Base-by-base conservation (phyloP, 2,329 filamentous ascomycete species). In the Colletotrichum karsti region DNA sequence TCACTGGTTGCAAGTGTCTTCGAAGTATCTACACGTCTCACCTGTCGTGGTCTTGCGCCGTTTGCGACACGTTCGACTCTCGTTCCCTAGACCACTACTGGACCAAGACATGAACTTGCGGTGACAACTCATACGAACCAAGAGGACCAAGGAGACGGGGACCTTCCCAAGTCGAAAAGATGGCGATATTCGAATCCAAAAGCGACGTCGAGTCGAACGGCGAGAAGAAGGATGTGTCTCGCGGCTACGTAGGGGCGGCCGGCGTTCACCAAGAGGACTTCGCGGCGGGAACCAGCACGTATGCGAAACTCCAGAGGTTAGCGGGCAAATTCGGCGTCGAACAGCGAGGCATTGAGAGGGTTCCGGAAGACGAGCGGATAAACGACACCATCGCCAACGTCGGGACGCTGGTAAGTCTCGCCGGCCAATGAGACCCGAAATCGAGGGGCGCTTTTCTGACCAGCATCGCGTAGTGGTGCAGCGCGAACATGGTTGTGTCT, bases 401-500 rank as follows among this genome's bases (percentile, higher is more conserved):
- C 69, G 88, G 89, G 56, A 93, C 91, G 26, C 88, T 94, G 88
- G 91, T 93, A 84, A 76, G 85, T 78, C 70, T 37, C n/a, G 54
- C 37, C 13, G n/a, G n/a, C 30, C 10, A 26, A 22, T 15, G 15
- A 57, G n/a, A 33, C 3, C 15, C n/a, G 18, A 42, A 30, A 24
- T 18, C 18, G 7, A 15, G n/a, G 5, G 22, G 33, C 15, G 35
- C n/a, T n/a, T 5, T 39, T 33, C 56, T 59, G n/a, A 57, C 35
- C 15, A 30, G 7, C 15, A 50, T 15, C 44, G 6, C 41, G 28
- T 15, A 71, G 66, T 94, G 92, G 92, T 83, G 93, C 48, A 91
- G 91, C 2, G 91, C 91, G 74, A 94, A 94, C 79, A 90, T 94
- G 90, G 91, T 92, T 59, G 90, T 93, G 53, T 91, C 89, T 24